Conservation (phyloP, 2,329 filamentous ascomycete species). For the Verticillium albo-atrum region DNA sequence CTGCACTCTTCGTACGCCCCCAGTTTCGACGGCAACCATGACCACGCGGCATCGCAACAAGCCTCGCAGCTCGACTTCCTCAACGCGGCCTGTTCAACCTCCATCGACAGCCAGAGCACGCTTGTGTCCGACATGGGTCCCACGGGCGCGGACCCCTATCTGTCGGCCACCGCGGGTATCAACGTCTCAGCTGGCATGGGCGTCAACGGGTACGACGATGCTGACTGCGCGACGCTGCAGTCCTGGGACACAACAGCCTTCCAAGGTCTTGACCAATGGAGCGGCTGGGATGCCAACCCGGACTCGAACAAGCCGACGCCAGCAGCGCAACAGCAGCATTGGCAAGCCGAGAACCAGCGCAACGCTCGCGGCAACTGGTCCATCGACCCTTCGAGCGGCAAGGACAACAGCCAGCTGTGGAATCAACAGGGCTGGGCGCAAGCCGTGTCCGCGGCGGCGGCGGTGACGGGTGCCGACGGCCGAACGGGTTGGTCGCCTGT, state of each 20-base stretch:
- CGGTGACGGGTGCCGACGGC: conserved; percentile 18
- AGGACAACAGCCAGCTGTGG: conserved; percentile 28
- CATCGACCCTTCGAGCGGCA: conserved; percentile 7
- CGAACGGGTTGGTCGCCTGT: conserved; percentile 11
- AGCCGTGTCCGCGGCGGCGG: conserved; percentile 26
- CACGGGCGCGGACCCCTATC: conserved; percentile 10
- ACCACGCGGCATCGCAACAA: conserved; percentile 1
- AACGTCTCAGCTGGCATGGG: conserved; percentile 10
- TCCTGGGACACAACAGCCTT: conserved; percentile 11
- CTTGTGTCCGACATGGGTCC: conserved; percentile 10
- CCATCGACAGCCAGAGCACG: conserved; percentile 12
- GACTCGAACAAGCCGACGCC: not conserved
- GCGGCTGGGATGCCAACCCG: conserved; percentile 9
- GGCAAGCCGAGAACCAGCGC: conserved; percentile 13
- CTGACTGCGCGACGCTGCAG: conserved; percentile 4
- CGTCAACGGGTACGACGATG: conserved; percentile 12
- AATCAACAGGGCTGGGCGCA: conserved; percentile 18
- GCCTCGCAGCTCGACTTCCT: conserved; percentile 10
- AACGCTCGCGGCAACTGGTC: conserved; percentile 17
- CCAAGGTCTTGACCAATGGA: conserved; percentile 11
- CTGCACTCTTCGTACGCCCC: conserved; percentile 42
- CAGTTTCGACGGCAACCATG: conserved; percentile 34
- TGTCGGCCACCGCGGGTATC: conserved; percentile 12
- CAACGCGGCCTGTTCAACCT: conserved; percentile 8
- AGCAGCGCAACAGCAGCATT: conserved; percentile 7